Base-by-base conservation (phyloP, 305 asterid genomes). In the Solanum hybrid region DNA sequence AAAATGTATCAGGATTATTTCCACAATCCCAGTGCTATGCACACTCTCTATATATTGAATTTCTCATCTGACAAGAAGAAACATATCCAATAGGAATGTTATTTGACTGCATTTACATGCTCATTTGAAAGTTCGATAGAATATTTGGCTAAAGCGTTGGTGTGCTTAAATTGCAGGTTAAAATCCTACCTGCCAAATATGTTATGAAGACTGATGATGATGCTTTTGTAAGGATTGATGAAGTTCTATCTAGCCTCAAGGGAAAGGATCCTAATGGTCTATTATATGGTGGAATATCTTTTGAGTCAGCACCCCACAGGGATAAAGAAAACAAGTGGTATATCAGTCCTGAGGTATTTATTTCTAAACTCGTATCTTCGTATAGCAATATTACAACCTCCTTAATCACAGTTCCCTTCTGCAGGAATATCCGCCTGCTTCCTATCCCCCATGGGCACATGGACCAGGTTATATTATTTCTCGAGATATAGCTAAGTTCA, bases 401-500 rank as follows among this genome's bases (percentile, higher is more conserved):
- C 71, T 34, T 87, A n/a, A 75, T 90, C 88, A 78, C 82, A 60
- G 69, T 85, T 88, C 42, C 45, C 27, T 89, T 85, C 89, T 88
- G 90, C 91, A 96, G 97, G 99, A 97, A 92, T 97, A 98, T 98
- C 95, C 97, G 9, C 96, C 95, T 91, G 87, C 98, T 8, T 78
- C 95, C 7, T 97, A 92, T 89, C 99, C 99, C 89, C 98, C 99
- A 3, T 96, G 99, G 99, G 97, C 99, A 0, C 99, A 97, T 42
- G 99, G 99, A 85, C 99, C 99, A 24, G 99, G 99, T 27, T 97
- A 97, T 90, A 91, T 97, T 86, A 90, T 96, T 60, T 96, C 99
- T n/a, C 93, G 93, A 31, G 97, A 95, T 93, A 88, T 97, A 60
- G 99, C 98, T 29, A 93, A 92, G 90, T 96, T 94, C 89, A 95